Evolutionary conservation across 2,329 filamentous ascomycete species (phyloP), one percentile per base, ranked within the genome.

Genomic region (Diaporthe destruens): DNA sequence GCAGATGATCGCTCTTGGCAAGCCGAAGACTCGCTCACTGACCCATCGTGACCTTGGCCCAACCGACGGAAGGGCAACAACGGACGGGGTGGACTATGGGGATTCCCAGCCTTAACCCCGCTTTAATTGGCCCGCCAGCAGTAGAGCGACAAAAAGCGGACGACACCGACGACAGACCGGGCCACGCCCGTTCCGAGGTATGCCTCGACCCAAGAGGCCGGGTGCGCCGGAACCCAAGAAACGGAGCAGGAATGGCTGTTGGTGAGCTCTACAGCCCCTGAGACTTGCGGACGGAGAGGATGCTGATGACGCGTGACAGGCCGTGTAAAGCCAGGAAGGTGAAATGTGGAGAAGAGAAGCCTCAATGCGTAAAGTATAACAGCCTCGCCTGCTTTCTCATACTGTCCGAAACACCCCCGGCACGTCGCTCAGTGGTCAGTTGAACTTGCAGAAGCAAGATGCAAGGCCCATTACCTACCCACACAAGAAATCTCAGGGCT

Each of bases 321-420:
- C 92, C 92, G 16, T 95, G 93, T 84, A 95, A 95, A 84, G 88
- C 88, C 75, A 88, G 92, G 74, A 96, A 84, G 74, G 81, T 84
- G 75, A 95, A 95, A 85, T 96, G 93, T 82, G 93, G 92, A 75
- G 94, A 96, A 81, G 91, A 93, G 79, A 92, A 92, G 76, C 93
- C 94, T 18, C 83, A 82, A 74, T 96, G 94, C 81, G 78, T 87
- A 63, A 95, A 94, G 85, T 87, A 83, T 65, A 65, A 39, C 61
- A n/a, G 76, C 79, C 74, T 69, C 61, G 65, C 69, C 42, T 67
- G 66, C 75, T 39, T 53, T 54, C 32, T 63, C 32, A 65, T 25
- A 9, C 6, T 25, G 44, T 36, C 44, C 8, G 42, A n/a, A 25
- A 9, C 9, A 25, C 47, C 29, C 44, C 44, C 32, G 32, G 61